Conservation (phyloP, 1,284 basidiomycete species). For the Sporisorium scitamineum region DNA sequence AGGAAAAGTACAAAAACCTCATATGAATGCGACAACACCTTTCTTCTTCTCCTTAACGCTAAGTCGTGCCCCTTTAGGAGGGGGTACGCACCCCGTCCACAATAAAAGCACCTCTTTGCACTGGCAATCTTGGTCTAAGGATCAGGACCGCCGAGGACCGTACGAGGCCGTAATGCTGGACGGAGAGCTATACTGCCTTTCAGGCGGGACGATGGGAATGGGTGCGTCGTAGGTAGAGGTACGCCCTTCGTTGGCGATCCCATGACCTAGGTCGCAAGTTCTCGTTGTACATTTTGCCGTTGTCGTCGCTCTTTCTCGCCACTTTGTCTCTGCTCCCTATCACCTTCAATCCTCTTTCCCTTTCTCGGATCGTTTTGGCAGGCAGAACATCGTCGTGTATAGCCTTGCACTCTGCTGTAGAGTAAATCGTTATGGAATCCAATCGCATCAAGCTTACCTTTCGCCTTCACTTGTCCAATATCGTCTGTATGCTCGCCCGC, state of each 20-base stretch:
- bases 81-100: constrained; percentile 54
- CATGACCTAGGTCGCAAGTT: constrained; percentile 53
- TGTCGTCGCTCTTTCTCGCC: neutral
- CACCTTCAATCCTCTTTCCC: neutral
- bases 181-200: constrained; percentile 46
- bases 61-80: constrained; percentile 41
- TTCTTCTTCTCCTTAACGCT: constrained; percentile 51
- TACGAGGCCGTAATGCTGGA: constrained; percentile 60
- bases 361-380: neutral
- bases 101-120: constrained; percentile 60
- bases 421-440: neutral
- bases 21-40: constrained; percentile 5
- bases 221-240: constrained; percentile 48
- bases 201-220: constrained; percentile 54
- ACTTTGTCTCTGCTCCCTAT: neutral
- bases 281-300: constrained; percentile 50
- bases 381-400: neutral
- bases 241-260: constrained; percentile 48
- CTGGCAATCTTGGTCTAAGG: constrained; percentile 21
- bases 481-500: neutral
- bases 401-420: neutral
- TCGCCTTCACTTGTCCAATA: neutral
- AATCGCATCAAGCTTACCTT: neutral
- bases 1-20: constrained; percentile 18
- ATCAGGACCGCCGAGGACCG: constrained; percentile 48